A percentile compares a stretch with the other conserved stretches of the same genome.
phyloP scores from a whole-genome alignment of 2,329 filamentous ascomycete genomes.

The Epichloe sibirici region DNA sequence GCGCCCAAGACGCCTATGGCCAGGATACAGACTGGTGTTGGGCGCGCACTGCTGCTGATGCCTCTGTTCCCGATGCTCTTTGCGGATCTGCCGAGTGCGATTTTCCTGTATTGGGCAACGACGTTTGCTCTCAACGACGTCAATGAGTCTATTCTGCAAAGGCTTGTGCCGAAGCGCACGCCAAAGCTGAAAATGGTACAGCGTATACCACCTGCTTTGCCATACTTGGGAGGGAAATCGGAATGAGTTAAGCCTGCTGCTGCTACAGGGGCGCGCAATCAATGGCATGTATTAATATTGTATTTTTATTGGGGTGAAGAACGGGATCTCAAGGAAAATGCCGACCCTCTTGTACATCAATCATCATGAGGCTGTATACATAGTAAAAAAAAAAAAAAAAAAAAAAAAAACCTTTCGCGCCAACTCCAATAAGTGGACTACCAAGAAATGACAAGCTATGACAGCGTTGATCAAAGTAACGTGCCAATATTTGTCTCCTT shows the following conservation, averaged over 20 bases:
- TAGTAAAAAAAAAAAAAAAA: neutral
- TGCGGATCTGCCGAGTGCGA: slow-evolving; percentile 25
- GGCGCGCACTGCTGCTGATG: slow-evolving; percentile 19
- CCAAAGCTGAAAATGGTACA: slow-evolving; percentile 9
- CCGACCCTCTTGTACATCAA: slow-evolving; percentile 7
- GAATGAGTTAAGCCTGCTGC: neutral
- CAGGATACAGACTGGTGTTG: slow-evolving; percentile 16
- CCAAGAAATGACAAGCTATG: neutral
- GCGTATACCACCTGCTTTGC: slow-evolving; percentile 7
- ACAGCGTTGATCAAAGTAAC: too few species aligned
- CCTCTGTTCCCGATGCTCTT: slow-evolving; percentile 23
- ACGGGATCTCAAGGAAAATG: slow-evolving; percentile 5
- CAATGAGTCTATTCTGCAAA: slow-evolving; percentile 20
- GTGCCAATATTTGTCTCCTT: too few species aligned
- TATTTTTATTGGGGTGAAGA: slow-evolving; percentile 6
- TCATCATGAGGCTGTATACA: slow-evolving; percentile 6
- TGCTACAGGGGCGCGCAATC: neutral
- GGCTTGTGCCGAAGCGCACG: slow-evolving; percentile 10
- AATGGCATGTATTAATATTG: neutral
- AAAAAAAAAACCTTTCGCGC: slow-evolving; percentile 4
- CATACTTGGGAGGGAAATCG: slow-evolving; percentile 12
- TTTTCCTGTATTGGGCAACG: slow-evolving; percentile 29
- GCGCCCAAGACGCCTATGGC: slow-evolving; percentile 9
- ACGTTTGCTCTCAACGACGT: slow-evolving; percentile 23
- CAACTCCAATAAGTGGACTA: neutral